phyloP scores from a whole-genome alignment of 1,284 basidiomycete species.

The Leccinum solheimii region DNA sequence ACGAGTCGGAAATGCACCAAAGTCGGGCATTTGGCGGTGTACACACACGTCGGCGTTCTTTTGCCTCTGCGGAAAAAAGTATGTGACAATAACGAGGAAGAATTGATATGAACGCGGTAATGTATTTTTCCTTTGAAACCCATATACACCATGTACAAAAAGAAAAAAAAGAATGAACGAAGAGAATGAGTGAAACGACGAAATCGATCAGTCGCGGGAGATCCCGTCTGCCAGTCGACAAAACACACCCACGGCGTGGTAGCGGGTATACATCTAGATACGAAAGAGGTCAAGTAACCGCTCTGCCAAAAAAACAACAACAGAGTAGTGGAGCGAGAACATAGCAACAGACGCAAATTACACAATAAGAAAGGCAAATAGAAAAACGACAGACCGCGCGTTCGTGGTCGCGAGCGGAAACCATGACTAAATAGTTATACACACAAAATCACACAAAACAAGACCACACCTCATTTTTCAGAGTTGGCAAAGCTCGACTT shows the following conservation, averaged over 20 bases:
- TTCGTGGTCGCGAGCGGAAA: conserved; percentile 19
- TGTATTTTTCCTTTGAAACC: background rate
- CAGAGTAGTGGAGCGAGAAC: conserved; percentile 3
- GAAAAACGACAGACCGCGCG: conserved; percentile 18
- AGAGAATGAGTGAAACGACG: background rate
- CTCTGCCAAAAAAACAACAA: conserved; percentile 4
- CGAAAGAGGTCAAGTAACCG: background rate
- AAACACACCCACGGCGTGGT: background rate
- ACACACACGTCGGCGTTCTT: background rate
- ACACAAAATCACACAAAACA: background rate
- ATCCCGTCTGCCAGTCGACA: background rate
- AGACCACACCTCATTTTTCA: conserved; percentile 24
- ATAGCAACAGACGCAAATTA: conserved; percentile 15
- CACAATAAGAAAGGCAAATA: conserved; percentile 31
- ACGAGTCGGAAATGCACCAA: background rate
- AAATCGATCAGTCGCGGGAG: background rate
- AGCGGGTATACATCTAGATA: conserved; percentile 14
- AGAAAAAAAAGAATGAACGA: background rate
- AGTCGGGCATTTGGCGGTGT: background rate
- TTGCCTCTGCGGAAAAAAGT: background rate
- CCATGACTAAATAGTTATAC: conserved; percentile 12
- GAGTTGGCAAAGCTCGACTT: conserved; percentile 32
- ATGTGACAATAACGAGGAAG: background rate
- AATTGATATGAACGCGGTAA: background rate
- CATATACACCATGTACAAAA: conserved; percentile 3